These are phyloP conservation scores for Termitomyces bulborhizus DNA, from an alignment of 768 basidiomycete species.

Conservation along the genomic window DNA sequence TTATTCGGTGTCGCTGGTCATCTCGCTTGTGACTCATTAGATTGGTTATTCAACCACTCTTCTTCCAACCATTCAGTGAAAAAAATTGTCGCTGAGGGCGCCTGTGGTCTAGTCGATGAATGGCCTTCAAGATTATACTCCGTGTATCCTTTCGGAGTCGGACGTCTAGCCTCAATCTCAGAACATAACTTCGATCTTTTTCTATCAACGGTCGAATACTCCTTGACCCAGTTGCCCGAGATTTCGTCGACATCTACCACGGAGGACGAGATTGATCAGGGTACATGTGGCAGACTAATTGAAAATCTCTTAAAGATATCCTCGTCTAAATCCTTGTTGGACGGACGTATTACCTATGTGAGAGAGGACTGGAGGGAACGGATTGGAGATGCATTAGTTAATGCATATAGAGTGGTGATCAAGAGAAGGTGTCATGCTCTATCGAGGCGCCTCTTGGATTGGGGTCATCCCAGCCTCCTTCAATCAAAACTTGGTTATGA, in stretches of 20 bases:
- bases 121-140: background rate
- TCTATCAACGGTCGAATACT: background rate
- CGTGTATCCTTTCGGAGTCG: background rate
- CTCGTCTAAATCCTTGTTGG: background rate
- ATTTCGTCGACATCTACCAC: background rate
- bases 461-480: background rate
- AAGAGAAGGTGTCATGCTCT: background rate
- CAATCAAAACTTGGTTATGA: background rate
- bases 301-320: background rate
- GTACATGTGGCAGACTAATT: background rate
- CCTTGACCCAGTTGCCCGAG: background rate
- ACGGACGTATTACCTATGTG: background rate
- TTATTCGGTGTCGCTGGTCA: background rate
- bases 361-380: background rate
- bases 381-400: background rate
- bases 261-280: background rate
- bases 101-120: background rate
- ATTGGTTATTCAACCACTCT: background rate
- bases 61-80: background rate
- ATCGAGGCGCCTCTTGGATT: background rate
- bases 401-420: background rate
- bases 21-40: background rate
- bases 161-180: background rate
- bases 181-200: background rate
- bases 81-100: background rate